Conservation (phyloP, 2,329 filamentous ascomycete genomes). For the Pseudogymnoascus sp. region DNA sequence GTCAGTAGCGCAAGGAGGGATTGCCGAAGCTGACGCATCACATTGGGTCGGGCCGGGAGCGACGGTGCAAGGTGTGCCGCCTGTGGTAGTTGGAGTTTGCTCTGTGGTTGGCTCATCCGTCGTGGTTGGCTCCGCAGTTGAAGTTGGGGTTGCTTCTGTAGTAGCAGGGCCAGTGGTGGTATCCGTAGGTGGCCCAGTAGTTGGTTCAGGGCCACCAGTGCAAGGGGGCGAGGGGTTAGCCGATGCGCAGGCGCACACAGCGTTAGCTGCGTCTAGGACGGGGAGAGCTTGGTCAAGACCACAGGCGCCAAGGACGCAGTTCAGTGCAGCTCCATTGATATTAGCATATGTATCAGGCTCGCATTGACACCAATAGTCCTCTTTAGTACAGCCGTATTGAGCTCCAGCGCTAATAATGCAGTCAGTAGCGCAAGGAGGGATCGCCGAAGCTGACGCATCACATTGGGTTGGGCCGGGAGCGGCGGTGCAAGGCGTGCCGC, state of each 20-base stretch:
- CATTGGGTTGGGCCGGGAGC: background rate
- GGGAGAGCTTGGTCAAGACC: background rate
- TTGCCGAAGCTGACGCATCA: background rate
- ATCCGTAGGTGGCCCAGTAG: background rate
- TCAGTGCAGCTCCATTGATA: background rate
- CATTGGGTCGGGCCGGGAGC: background rate
- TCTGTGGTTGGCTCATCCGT: background rate
- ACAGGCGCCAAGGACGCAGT: background rate
- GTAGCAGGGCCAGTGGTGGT: background rate
- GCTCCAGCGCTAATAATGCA: background rate
- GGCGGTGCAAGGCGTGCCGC: background rate
- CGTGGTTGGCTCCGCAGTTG: background rate
- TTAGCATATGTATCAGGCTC: background rate
- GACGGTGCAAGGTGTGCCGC: background rate
- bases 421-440: background rate
- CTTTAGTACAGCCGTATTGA: background rate
- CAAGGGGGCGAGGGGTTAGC: background rate
- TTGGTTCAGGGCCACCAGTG: background rate
- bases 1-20: background rate
- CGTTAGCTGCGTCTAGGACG: background rate
- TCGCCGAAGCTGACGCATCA: background rate
- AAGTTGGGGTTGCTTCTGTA: background rate
- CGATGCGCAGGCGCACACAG: background rate
- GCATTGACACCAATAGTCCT: background rate
- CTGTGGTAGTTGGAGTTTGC: background rate